These are phyloP conservation scores for Tephrocybe rancida DNA, from an alignment of 768 basidiomycete species.

Conservation along the genomic window DNA sequence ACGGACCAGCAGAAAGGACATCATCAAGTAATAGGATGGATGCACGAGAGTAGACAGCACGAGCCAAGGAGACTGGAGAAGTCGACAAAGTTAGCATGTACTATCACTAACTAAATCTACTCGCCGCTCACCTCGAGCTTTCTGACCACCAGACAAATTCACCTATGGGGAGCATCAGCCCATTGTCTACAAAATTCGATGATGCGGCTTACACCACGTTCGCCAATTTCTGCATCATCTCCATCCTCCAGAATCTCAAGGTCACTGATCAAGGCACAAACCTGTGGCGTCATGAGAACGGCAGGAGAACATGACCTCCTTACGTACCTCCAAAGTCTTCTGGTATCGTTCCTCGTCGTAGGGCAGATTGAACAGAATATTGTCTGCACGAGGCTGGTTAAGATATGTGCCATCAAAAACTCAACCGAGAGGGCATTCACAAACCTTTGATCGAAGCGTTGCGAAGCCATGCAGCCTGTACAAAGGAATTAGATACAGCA, in stretches of 20 bases:
- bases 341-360: conserved; percentile 72
- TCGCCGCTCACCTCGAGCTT: conserved; percentile 55
- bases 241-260: conserved; percentile 86
- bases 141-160: conserved; percentile 63
- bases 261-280: conserved; percentile 71
- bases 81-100: neutral
- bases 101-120: neutral
- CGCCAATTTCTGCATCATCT: conserved; percentile 86
- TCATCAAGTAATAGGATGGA: conserved; percentile 85
- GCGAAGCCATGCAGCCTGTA: conserved; percentile 64
- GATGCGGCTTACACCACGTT: conserved; percentile 64
- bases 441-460: conserved; percentile 66
- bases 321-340: conserved; percentile 69
- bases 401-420: no score
- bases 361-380: conserved; percentile 77
- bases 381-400: conserved; percentile 38
- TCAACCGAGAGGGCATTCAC: neutral
- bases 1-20: conserved; percentile 58
- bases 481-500: conserved; percentile 16
- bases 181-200: neutral
- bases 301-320: conserved; percentile 9
- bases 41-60: conserved; percentile 90
- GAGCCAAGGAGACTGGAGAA: conserved; percentile 66
- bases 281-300: conserved; percentile 26
- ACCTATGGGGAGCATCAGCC: conserved; percentile 29